phyloP scores from a whole-genome alignment of 306 rosid genomes.

The Vicia faba region DNA sequence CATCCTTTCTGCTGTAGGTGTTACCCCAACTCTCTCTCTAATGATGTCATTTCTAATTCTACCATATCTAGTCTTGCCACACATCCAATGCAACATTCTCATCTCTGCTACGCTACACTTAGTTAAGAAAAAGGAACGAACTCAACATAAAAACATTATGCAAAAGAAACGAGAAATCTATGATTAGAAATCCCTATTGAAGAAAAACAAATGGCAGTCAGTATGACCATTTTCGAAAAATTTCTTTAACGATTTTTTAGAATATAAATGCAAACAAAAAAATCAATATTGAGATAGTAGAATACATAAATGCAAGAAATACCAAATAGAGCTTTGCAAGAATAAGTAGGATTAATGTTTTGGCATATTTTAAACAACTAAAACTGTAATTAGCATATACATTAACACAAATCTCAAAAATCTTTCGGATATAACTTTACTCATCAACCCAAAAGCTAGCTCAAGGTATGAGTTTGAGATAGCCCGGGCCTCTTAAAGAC shows the following conservation, averaged over 20 bases:
- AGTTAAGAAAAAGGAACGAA: background rate
- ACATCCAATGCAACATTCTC: too few species aligned
- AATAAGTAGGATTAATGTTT: constrained; percentile 14
- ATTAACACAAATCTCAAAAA: constrained; percentile 2
- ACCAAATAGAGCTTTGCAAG: background rate
- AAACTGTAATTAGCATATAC: constrained; percentile 3
- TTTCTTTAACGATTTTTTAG: background rate
- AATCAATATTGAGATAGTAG: constrained; percentile 11
- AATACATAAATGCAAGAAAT: background rate
- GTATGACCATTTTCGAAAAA: background rate
- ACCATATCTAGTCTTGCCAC: too few species aligned
- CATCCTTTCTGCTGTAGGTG: too few species aligned
- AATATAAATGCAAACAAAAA: background rate
- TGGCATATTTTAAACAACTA: constrained; percentile 16
- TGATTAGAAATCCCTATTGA: constrained; percentile 22
- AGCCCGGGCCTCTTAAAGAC: background rate
- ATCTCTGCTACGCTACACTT: too few species aligned
- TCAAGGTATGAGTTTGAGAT: background rate
- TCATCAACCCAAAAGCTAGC: constrained; percentile 16
- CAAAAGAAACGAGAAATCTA: constrained; percentile 2
- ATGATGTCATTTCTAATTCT: too few species aligned
- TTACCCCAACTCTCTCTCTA: too few species aligned
- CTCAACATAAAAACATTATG: background rate
- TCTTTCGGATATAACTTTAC: background rate
- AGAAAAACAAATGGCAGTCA: constrained; percentile 25